Conservation (phyloP, 2,329 filamentous ascomycete species). For the Xylariaceae sp. region DNA sequence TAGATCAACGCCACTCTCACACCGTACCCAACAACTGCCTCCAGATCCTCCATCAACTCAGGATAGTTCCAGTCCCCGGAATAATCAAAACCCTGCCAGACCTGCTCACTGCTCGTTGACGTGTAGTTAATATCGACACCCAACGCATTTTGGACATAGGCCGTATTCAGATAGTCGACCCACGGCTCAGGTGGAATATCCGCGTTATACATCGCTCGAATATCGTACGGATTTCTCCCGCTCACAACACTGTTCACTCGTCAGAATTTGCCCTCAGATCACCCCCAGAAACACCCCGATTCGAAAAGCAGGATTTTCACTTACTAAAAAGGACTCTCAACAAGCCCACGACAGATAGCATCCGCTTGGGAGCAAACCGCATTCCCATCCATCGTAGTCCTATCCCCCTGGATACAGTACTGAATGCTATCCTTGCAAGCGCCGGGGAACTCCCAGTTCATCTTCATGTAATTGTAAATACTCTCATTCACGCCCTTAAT, state of each 20-base stretch:
- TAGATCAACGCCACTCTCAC: slow-evolving; percentile 71
- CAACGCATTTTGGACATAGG: slow-evolving; percentile 48
- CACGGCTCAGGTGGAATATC: slow-evolving; percentile 58
- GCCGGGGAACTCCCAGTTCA: slow-evolving; percentile 35
- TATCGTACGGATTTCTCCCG: slow-evolving; percentile 57
- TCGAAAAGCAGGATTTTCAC: slow-evolving; percentile 7
- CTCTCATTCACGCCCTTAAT: slow-evolving; percentile 49
- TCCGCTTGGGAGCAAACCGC: slow-evolving; percentile 51
- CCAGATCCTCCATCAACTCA: slow-evolving; percentile 56
- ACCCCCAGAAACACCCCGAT: too few relatives aligned
- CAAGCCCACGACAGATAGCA: slow-evolving; percentile 52
- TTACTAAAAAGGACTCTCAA: slow-evolving; percentile 53
- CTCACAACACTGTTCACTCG: slow-evolving; percentile 30
- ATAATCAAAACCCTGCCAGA: slow-evolving; percentile 43
- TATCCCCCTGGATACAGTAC: slow-evolving; percentile 44
- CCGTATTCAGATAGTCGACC: slow-evolving; percentile 60
- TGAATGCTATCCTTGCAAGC: slow-evolving; percentile 54
- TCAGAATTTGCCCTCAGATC: not conserved
- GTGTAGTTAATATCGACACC: slow-evolving; percentile 51
- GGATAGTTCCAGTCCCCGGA: slow-evolving; percentile 62
- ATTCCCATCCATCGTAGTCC: slow-evolving; percentile 36
- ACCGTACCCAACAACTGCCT: slow-evolving; percentile 56
- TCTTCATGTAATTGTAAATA: slow-evolving; percentile 56
- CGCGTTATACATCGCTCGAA: slow-evolving; percentile 53
- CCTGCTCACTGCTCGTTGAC: slow-evolving; percentile 42